Base-by-base conservation (phyloP, 345 rosid genomes). In the Clarkia xantiana region DNA sequence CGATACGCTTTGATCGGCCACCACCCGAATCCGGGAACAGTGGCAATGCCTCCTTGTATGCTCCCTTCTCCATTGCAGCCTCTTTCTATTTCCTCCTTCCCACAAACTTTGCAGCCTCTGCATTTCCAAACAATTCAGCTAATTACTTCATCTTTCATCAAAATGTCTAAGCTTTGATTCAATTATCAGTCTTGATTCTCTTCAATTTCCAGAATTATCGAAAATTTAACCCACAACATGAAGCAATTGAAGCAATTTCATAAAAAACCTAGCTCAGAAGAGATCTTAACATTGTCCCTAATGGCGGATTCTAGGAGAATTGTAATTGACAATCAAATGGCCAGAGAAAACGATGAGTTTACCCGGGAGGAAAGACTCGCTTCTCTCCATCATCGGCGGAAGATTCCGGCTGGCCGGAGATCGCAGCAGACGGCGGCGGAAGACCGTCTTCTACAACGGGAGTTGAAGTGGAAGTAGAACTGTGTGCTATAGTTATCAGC, bases 1-100 rank as follows among this genome's bases (percentile, higher is more conserved):
- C 96, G 62, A 61, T 86, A 86, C 57, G 94, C 98, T 82, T 86
- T 91, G 59, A 84, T 84, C 2, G 96, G 98, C 93, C 94, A 86
- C 98, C 98, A 91, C 17, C 98, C 94, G 40, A 91, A 91, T 19
- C 98, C 98, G 0, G 94, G 93, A 42, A 86, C 80, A 0, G 85
- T 81, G 14, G 94, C 94, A 14, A 91, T 91, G 58, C 98, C 96
- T 36, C 96, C 98, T 78, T 91, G 98, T 60, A 91, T 86, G 66
- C 94, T 72, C 12, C 95, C 97, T 39, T 90, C 81, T 14, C 97
- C 95, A 44, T 79, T 86, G 77, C 94, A 90, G 44, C 97, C 95
- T 49, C 58, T 81, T 72, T 86, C 96, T 40, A 74, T 49, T 59
- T 81, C 86, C 56, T 69, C 87, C 51, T 62, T 81, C 8, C 98